Percentiles rank a stretch among this genome's conserved stretches.
Conservation (phyloP, 495 filamentous ascomycete genomes). For the Neurospora intermedia region DNA sequence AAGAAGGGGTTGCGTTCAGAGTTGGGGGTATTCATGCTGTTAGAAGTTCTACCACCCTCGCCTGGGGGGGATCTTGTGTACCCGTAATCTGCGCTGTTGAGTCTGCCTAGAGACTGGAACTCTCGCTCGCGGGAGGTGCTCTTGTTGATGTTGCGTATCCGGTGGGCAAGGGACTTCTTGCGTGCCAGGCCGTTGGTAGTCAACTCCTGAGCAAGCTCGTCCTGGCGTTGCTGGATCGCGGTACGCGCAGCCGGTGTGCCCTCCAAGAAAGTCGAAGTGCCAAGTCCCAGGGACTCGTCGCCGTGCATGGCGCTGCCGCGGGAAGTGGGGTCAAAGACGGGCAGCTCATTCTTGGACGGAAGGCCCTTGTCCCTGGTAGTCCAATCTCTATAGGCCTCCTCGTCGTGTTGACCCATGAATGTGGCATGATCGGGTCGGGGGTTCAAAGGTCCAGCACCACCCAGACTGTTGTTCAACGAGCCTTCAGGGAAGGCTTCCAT, state of each 20-base stretch:
- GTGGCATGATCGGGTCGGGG: slow-evolving; percentile 70
- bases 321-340: slow-evolving; percentile 39
- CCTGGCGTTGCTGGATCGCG: slow-evolving; percentile 69
- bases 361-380: slow-evolving; percentile 21
- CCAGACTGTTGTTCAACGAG: slow-evolving; percentile 83
- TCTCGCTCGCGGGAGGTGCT: slow-evolving; percentile 29
- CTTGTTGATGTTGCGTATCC: slow-evolving; percentile 59
- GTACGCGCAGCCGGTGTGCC: slow-evolving; percentile 79
- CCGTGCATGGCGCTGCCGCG: slow-evolving; percentile 67
- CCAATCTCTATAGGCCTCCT: slow-evolving; percentile 83
- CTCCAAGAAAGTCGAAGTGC: slow-evolving; percentile 92
- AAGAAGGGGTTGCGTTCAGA: slow-evolving; percentile 76
- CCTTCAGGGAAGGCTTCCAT: slow-evolving; percentile 95
- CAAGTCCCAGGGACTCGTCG: slow-evolving; percentile 71
- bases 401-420: slow-evolving; percentile 65
- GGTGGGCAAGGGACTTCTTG: slow-evolving; percentile 89
- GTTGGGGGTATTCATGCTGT: slow-evolving; percentile 56
- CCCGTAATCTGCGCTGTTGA: slow-evolving; percentile 39
- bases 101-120: slow-evolving; percentile 39
- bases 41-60: slow-evolving; percentile 50
- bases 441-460: slow-evolving; percentile 78
- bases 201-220: slow-evolving; percentile 45
- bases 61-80: slow-evolving; percentile 38
- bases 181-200: slow-evolving; percentile 59
- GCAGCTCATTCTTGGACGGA: slow-evolving; percentile 26